A percentile compares a stretch with the other conserved stretches of the same genome.
phyloP scores from a whole-genome alignment of 768 basidiomycete species.

The Tephrocybe rancida region DNA sequence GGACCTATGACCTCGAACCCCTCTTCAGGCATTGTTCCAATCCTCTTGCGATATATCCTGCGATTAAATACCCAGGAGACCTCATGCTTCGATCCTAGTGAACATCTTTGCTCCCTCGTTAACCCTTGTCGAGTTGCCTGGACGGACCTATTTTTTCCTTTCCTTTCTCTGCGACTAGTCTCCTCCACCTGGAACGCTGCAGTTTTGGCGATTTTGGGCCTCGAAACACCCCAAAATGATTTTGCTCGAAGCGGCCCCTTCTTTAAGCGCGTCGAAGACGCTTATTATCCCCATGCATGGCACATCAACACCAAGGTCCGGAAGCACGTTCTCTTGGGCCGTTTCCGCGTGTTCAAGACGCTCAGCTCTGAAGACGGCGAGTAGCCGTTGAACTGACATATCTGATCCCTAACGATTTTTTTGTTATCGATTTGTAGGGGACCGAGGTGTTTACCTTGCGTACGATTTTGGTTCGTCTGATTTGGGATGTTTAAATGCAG shows the following conservation, averaged over 20 bases:
- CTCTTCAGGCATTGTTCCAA: no score
- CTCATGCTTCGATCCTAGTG: not conserved
- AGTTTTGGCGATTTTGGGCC: conserved; percentile 1
- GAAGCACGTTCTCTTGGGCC: conserved; percentile 20
- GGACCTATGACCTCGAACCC: conserved; percentile 3
- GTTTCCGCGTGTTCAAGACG: conserved; percentile 29
- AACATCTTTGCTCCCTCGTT: conserved; percentile 23
- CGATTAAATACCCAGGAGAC: not conserved
- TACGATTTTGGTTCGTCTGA: conserved; percentile 23
- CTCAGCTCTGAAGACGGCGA: conserved; percentile 27
- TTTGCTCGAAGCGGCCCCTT: conserved; percentile 6
- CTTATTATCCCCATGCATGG: conserved; percentile 32
- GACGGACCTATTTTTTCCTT: conserved; percentile 2
- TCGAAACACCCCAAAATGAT: not conserved
- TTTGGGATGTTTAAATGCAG: conserved; percentile 22
- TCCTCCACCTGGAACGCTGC: conserved; percentile 23
- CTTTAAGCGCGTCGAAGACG: conserved; percentile 25
- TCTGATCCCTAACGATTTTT: not conserved
- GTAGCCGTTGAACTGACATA: conserved; percentile 1
- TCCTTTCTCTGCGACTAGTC: conserved; percentile 21
- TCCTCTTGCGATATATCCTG: conserved; percentile 8
- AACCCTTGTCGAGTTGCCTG: conserved; percentile 18
- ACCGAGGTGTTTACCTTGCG: conserved; percentile 31
- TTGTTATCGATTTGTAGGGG: conserved; percentile 15
- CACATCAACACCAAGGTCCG: conserved; percentile 33